Evolutionary conservation across 2,329 filamentous ascomycete species (phyloP).

Genomic region (Geoglossum cookeanum): DNA sequence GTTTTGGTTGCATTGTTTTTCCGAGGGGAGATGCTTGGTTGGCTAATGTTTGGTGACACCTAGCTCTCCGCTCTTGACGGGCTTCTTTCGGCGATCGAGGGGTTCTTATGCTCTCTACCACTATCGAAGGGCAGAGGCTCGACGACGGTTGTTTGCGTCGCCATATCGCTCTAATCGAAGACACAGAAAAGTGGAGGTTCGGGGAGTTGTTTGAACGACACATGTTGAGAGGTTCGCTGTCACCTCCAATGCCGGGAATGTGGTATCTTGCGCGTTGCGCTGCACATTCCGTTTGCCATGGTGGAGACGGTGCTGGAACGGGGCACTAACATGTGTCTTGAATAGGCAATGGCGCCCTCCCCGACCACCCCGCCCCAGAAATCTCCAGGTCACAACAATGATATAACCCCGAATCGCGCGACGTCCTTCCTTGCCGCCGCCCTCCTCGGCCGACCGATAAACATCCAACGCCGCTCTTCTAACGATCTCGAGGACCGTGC

Average conservation of each 20-base stretch:
- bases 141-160: background rate
- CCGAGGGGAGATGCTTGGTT: background rate
- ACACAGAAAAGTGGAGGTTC: background rate
- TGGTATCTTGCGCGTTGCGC: background rate
- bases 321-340: background rate
- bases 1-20: conserved; percentile 1
- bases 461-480: background rate
- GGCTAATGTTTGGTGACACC: background rate
- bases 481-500: background rate
- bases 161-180: background rate
- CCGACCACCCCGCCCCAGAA: background rate
- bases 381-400: background rate
- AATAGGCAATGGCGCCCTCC: background rate
- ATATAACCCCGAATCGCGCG: background rate
- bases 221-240: background rate
- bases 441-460: background rate
- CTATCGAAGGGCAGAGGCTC: background rate
- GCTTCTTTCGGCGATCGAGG: background rate
- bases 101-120: background rate
- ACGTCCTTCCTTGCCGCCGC: background rate
- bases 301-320: background rate
- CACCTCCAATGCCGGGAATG: background rate
- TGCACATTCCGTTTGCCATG: background rate
- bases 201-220: background rate
- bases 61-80: background rate